phyloP scores from a whole-genome alignment of 768 basidiomycete genomes.

The Clitopilus passeckerianus region DNA sequence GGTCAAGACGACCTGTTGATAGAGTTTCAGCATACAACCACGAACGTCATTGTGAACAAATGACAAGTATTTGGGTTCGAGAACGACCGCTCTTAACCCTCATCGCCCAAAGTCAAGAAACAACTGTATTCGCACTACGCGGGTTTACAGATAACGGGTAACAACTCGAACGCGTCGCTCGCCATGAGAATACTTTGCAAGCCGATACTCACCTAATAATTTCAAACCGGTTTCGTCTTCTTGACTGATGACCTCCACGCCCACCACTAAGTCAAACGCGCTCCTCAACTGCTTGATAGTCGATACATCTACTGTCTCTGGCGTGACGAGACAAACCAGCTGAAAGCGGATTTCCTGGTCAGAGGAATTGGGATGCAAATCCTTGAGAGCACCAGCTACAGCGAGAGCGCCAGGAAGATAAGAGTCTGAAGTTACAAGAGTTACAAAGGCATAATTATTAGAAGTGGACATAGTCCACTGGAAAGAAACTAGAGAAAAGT shows the following conservation, averaged over 20 bases:
- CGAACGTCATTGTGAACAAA: background rate
- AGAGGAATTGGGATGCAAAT: constrained; percentile 52
- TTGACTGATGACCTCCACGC: constrained; percentile 84
- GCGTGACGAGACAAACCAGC: constrained; percentile 90
- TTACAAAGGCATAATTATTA: constrained; percentile 70
- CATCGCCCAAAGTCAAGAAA: background rate
- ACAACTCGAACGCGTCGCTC: background rate
- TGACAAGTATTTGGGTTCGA: background rate
- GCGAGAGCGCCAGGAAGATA: constrained; percentile 94
- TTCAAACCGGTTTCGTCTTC: constrained; percentile 60
- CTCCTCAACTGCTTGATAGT: constrained; percentile 75
- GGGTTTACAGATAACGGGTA: constrained; percentile 3
- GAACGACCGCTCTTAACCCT: background rate
- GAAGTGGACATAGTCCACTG: constrained; percentile 48
- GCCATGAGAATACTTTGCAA: background rate
- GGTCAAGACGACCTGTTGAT: constrained; percentile 82
- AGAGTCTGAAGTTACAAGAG: constrained; percentile 85
- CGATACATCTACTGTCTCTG: constrained; percentile 84
- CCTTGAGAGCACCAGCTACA: constrained; percentile 78
- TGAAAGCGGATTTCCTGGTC: constrained; percentile 60
- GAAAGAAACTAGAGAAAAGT: constrained; percentile 8
- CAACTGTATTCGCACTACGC: background rate
- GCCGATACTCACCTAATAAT: constrained; percentile 69
- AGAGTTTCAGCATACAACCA: background rate
- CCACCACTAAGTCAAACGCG: constrained; percentile 82